phyloP scores from a whole-genome alignment of 306 rosid genomes.

The Crataegus laevigata region DNA sequence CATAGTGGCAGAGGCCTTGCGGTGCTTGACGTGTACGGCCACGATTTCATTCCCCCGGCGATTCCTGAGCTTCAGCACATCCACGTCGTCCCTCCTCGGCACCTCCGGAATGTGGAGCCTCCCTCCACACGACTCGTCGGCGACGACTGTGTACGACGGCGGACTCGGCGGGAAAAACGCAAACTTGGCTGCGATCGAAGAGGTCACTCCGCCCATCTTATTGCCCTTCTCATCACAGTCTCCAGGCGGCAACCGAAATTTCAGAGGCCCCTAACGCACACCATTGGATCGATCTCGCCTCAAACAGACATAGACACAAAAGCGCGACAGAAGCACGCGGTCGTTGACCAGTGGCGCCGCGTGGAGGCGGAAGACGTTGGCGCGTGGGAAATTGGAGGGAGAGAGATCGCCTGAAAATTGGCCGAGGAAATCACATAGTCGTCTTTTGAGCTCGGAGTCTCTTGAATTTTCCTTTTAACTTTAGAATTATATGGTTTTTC shows the following conservation, averaged over 20 bases:
- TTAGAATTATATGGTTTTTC: neutral
- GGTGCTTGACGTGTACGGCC: conserved; percentile 75
- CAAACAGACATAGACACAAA: neutral
- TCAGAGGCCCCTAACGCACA: conserved; percentile 30
- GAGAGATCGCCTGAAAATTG: conserved; percentile 3
- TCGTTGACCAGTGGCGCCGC: conserved; percentile 1
- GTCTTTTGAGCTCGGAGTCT: neutral
- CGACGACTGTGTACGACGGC: conserved; percentile 60
- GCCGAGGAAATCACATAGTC: neutral
- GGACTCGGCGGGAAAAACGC: conserved; percentile 95
- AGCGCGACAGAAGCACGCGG: neutral
- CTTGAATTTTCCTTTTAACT: neutral
- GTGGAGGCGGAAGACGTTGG: neutral
- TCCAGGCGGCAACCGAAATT: neutral
- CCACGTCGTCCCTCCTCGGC: conserved; percentile 73
- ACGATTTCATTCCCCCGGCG: conserved; percentile 77
- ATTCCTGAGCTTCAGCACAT: conserved; percentile 61
- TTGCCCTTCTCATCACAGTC: conserved; percentile 24
- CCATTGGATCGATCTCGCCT: neutral
- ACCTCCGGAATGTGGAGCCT: conserved; percentile 56
- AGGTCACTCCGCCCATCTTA: conserved; percentile 88
- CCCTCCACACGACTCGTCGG: conserved; percentile 25
- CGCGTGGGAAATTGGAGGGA: neutral
- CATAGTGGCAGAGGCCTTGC: conserved; percentile 61
- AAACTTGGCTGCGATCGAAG: conserved; percentile 93